Conservation (phyloP, 2,329 filamentous ascomycete genomes). For the Xylogone sp. region DNA sequence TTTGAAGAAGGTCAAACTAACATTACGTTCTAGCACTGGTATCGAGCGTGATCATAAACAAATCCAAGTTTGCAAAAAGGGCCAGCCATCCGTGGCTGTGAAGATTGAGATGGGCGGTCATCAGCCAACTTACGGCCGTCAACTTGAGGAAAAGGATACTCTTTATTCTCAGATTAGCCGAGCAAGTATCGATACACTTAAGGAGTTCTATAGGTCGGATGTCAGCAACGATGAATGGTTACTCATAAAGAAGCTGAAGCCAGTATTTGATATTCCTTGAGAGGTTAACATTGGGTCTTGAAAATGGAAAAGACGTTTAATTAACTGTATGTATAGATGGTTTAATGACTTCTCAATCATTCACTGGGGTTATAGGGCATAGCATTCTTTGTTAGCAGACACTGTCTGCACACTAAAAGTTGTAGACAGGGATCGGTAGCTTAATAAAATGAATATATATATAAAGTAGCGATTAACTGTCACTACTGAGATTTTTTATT, state of each 20-base stretch:
- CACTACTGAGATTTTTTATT: no score
- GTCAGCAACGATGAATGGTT: conserved; percentile 92
- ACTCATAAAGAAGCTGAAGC: conserved; percentile 93
- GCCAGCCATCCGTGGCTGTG: conserved; percentile 93
- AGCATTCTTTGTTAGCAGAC: neutral
- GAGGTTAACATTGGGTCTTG: neutral
- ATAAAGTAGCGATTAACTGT: no score
- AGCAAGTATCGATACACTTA: conserved; percentile 87
- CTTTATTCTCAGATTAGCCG: conserved; percentile 88
- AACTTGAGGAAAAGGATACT: conserved; percentile 85
- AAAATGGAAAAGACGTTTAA: neutral
- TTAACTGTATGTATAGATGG: neutral
- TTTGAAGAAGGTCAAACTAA: neutral
- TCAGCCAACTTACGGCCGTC: conserved; percentile 91
- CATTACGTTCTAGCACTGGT: conserved; percentile 60
- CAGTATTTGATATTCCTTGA: conserved; percentile 74
- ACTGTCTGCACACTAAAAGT: neutral
- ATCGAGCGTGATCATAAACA: conserved; percentile 99
- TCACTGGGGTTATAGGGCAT: neutral
- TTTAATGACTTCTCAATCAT: neutral
- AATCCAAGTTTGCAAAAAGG: conserved; percentile 87
- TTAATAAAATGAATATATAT: no score
- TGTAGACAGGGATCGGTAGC: neutral
- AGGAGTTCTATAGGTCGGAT: conserved; percentile 89
- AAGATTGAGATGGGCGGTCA: conserved; percentile 94